Conservation (phyloP, 2,329 filamentous ascomycete species). For the Trichoderma afroharzianum region DNA sequence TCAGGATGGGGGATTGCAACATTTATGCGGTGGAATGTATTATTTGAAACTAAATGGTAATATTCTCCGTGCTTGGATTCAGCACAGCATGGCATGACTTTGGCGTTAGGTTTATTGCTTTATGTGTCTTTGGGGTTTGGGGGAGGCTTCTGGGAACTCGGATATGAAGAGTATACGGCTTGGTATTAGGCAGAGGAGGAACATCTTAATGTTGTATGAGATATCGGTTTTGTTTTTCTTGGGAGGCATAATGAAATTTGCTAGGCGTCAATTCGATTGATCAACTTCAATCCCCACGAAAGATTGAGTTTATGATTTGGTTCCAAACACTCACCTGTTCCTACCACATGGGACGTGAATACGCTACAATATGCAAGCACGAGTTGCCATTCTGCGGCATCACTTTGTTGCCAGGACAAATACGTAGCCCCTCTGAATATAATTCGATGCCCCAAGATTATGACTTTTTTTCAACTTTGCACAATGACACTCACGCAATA, state of each 20-base stretch:
- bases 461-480: neutral
- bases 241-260: neutral
- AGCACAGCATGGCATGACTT: slow-evolving; percentile 10
- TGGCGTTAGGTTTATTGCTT: slow-evolving; percentile 13
- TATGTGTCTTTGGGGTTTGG: neutral
- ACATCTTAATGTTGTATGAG: neutral
- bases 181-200: neutral
- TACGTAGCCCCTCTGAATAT: neutral
- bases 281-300: neutral
- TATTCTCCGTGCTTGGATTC: slow-evolving; percentile 9
- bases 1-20: neutral
- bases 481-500: neutral
- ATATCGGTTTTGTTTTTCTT: neutral
- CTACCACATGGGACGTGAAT: neutral
- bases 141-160: neutral
- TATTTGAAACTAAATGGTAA: neutral
- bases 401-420: neutral
- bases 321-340: neutral
- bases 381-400: neutral
- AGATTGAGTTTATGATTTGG: neutral
- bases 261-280: neutral
- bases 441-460: neutral
- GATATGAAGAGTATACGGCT: neutral
- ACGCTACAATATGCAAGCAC: neutral
- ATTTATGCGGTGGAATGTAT: neutral